These are phyloP conservation scores for Conticribra weissflogii DNA, from an alignment of 108 stramenopile species.

Conservation along the genomic window DNA sequence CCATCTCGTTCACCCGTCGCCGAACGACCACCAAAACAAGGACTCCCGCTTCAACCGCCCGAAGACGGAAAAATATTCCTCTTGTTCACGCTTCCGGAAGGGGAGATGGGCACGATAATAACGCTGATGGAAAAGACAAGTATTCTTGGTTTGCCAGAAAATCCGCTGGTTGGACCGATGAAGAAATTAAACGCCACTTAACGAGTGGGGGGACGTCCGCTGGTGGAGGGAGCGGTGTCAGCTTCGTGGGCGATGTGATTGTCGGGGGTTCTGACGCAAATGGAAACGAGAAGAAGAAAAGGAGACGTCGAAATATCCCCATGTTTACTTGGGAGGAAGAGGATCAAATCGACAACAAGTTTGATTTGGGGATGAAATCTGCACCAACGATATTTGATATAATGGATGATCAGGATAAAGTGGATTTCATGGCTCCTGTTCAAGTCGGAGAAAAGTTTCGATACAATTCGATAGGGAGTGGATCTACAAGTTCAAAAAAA, in stretches of 20 bases:
- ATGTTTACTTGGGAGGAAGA: slow-evolving; percentile 44
- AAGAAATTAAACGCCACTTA: slow-evolving; percentile 27
- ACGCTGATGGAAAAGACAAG: slow-evolving; percentile 3
- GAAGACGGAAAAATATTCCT: slow-evolving; percentile 31
- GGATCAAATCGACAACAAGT: not conserved
- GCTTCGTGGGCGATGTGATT: slow-evolving; percentile 41
- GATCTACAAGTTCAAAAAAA: not conserved
- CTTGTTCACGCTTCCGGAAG: slow-evolving; percentile 13
- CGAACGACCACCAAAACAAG: slow-evolving; percentile 46
- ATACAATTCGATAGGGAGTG: not conserved
- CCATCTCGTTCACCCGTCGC: slow-evolving; percentile 36
- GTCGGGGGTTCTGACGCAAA: slow-evolving; percentile 3
- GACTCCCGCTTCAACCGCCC: slow-evolving; percentile 41
- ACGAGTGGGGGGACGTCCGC: slow-evolving; percentile 23
- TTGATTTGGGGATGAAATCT: not conserved
- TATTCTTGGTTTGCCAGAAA: slow-evolving; percentile 43
- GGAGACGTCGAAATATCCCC: slow-evolving; percentile 10
- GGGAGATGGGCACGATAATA: slow-evolving; percentile 9
- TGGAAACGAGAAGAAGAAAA: slow-evolving; percentile 11
- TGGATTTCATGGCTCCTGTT: slow-evolving; percentile 27
- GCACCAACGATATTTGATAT: slow-evolving; percentile 39
- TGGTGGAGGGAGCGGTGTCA: slow-evolving; percentile 5
- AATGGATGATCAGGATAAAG: slow-evolving; percentile 48
- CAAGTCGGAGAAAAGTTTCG: slow-evolving; percentile 12
- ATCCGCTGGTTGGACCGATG: slow-evolving; percentile 42